Conservation (phyloP, 345 rosid species). For the Gossypium rotundifolium region DNA sequence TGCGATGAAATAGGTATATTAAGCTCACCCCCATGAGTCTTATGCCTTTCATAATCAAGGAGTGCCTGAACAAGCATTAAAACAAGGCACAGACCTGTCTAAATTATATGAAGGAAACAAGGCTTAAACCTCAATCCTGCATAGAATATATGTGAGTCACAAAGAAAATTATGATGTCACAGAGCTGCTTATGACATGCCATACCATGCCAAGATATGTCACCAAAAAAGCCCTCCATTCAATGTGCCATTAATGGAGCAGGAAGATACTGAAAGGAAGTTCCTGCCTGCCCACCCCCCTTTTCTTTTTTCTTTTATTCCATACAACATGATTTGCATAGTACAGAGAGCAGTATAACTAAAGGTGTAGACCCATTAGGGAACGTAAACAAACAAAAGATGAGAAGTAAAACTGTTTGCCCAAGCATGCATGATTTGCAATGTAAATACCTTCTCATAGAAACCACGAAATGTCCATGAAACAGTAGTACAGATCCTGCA, state of each 20-base stretch:
- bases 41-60: constrained; percentile 85
- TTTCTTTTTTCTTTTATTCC: neutral
- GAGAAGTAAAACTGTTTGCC: neutral
- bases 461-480: constrained; percentile 72
- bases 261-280: no score
- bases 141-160: neutral
- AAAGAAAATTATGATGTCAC: neutral
- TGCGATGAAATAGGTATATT: constrained; percentile 41
- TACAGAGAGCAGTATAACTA: neutral
- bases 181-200: neutral
- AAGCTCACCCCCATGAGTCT: constrained; percentile 56
- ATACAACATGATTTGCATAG: neutral
- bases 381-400: neutral
- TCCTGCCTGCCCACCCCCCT: no score
- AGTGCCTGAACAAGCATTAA: constrained; percentile 49
- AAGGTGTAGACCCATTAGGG: neutral
- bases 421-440: neutral
- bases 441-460: constrained; percentile 65
- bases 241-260: neutral
- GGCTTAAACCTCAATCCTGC: neutral
- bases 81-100: constrained; percentile 1
- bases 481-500: constrained; percentile 72
- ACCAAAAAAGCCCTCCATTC: neutral
- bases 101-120: neutral
- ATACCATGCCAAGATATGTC: neutral